A percentile compares a stretch with the other conserved stretches of the same genome.
These are phyloP conservation scores for Monosporascus cannonballus DNA, from an alignment of 2,329 filamentous ascomycete species.

Conservation along the genomic window DNA sequence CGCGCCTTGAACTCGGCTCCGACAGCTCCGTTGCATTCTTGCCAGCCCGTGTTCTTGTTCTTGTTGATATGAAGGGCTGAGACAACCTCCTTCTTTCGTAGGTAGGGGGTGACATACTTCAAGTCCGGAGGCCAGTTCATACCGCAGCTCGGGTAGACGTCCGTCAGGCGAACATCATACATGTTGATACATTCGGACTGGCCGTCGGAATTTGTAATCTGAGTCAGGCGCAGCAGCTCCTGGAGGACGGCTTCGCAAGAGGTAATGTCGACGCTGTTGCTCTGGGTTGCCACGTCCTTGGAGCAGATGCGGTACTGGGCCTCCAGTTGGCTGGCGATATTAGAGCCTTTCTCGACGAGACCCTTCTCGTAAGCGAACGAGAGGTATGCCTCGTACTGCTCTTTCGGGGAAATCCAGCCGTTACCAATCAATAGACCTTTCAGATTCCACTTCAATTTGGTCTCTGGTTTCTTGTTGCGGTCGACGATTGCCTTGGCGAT, in stretches of 20 bases:
- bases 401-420: conserved; percentile 86
- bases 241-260: conserved; percentile 74
- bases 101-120: conserved; percentile 69
- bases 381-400: conserved; percentile 87
- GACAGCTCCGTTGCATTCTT: conserved; percentile 80
- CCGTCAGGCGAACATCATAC: conserved; percentile 88
- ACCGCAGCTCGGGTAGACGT: conserved; percentile 77
- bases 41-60: conserved; percentile 83
- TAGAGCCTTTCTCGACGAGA: conserved; percentile 62
- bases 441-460: conserved; percentile 63
- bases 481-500: conserved; percentile 87
- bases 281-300: conserved; percentile 46
- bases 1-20: conserved; percentile 61
- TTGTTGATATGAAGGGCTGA: conserved; percentile 74
- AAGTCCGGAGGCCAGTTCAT: conserved; percentile 98
- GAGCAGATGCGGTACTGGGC: conserved; percentile 63
- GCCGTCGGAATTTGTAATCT: conserved; percentile 41
- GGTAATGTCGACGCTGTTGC: conserved; percentile 58
- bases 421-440: conserved; percentile 90
- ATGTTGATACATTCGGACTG: conserved; percentile 74
- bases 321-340: conserved; percentile 60
- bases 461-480: conserved; percentile 63
- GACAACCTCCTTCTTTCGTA: conserved; percentile 74
- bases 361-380: conserved; percentile 73
- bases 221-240: conserved; percentile 62